Evolutionary conservation across 805 yeast species (phyloP), one percentile per base, ranked within the genome.

Genomic region (Grigorovia yakushimaensis): DNA sequence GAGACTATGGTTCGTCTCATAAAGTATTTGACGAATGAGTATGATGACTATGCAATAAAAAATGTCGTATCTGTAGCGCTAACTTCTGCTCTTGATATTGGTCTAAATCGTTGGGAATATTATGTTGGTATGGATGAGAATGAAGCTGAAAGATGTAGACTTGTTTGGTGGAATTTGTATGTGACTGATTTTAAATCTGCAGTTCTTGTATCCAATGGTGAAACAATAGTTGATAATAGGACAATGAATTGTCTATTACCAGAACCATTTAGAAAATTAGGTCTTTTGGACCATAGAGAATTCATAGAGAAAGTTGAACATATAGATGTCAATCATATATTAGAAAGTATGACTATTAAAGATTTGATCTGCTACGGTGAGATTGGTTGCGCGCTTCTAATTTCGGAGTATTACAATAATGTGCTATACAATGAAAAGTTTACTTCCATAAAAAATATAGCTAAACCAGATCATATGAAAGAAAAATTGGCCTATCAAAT

Each of bases 101-200:
- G 67, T 1, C 50, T 63, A 4, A 49, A 55, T 15, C 57, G 65
- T 37, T 64, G 67, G 67, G 68, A 64, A 43, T 60, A 51, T 47
- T 63, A 61, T 47, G 61, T 60, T 17, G 66, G 65, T 2, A 44
- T 61, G 23, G 59, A 57, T 45, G 66, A 62, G 47, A 46, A 37
- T 10, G 42, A 48, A 1, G 63, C 67, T 5, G 67, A 63, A 40
- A 50, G 54, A 27, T 51, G 64, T 35, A 51, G 67, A 44, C 42
- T 36, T 13, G 36, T 55, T 3, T 62, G 65, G 65, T 64, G 68
- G 68, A 54, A 49, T 41, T 47, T 61, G 21, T 63, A 55, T 41
- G 39, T 45, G 22, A 50, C 54, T 47, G 66, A 61, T 45, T 58
- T 57, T 44, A 42, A 30, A 9, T 44, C 42, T 18, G n/a, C n/a